Conservation (phyloP, 805 yeast species). For the Maudiozyma serrabonitensis region DNA sequence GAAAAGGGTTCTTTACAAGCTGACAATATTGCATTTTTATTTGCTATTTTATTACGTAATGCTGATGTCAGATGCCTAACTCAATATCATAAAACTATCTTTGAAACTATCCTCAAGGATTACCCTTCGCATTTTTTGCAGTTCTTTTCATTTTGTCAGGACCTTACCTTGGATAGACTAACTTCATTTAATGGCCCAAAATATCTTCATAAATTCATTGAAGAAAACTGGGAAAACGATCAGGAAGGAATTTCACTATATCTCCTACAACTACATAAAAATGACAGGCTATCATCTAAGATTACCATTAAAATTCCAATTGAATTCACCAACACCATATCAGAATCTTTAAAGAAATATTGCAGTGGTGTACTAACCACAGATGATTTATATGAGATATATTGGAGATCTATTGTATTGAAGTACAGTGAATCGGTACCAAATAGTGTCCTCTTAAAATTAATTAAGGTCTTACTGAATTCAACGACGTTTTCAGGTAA, state of each 20-base stretch:
- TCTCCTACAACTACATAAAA: constrained; percentile 29
- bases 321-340: constrained; percentile 10
- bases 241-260: constrained; percentile 35
- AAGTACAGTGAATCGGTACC: constrained; percentile 21
- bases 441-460: neutral
- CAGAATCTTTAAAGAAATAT: constrained; percentile 2
- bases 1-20: constrained; percentile 6
- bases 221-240: constrained; percentile 32
- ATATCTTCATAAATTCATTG: constrained; percentile 41
- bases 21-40: constrained; percentile 35
- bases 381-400: constrained; percentile 30
- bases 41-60: constrained; percentile 46
- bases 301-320: constrained; percentile 25
- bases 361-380: constrained; percentile 2
- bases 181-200: constrained; percentile 33
- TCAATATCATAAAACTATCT: constrained; percentile 36
- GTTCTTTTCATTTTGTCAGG: constrained; percentile 29
- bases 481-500: neutral
- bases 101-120: constrained; percentile 32
- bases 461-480: neutral
- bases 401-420: constrained; percentile 44
- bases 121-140: constrained; percentile 41
- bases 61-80: constrained; percentile 40
- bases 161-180: constrained; percentile 36
- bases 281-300: constrained; percentile 26